These are phyloP conservation scores for Phytophthora fragariaefolia DNA, from an alignment of 352 stramenopile species.

Conservation along the genomic window DNA sequence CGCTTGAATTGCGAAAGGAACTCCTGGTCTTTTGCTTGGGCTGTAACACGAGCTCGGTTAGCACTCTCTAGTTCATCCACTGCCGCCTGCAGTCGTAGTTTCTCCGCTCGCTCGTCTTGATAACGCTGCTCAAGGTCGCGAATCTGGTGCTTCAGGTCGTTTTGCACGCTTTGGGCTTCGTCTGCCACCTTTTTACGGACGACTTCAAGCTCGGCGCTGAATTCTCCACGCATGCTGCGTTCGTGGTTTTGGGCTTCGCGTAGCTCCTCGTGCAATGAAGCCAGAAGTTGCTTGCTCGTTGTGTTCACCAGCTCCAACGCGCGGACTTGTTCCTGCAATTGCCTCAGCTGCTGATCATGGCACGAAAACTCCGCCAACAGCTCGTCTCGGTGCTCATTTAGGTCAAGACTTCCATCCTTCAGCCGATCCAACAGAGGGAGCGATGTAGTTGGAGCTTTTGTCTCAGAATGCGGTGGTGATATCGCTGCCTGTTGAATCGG, in stretches of 20 bases:
- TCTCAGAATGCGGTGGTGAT: not conserved
- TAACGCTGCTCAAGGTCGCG: constrained; percentile 29
- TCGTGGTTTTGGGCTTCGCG: constrained; percentile 27
- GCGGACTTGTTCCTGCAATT: constrained; percentile 46
- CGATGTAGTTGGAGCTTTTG: not conserved
- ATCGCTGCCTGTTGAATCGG: not conserved
- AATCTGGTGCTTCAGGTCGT: constrained; percentile 34
- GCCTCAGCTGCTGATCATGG: constrained; percentile 47
- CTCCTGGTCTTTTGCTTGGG: constrained; percentile 47
- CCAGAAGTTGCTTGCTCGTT: constrained; percentile 35
- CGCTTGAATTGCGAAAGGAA: constrained; percentile 65
- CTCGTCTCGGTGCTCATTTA: constrained; percentile 36
- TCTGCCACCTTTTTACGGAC: constrained; percentile 26
- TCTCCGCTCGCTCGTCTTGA: constrained; percentile 34
- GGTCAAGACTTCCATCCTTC: constrained; percentile 18
- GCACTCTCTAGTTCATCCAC: constrained; percentile 46
- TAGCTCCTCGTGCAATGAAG: constrained; percentile 43
- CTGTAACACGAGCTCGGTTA: constrained; percentile 30
- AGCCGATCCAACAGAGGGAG: constrained; percentile 15
- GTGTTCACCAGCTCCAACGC: constrained; percentile 39
- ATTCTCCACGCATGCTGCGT: constrained; percentile 28
- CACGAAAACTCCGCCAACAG: constrained; percentile 51
- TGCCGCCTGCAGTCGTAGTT: constrained; percentile 36
- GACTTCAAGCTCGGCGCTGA: constrained; percentile 33
- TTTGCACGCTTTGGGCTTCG: constrained; percentile 19